Conservation (phyloP, 345 rosid genomes). For the Eucalyptus shirleyi region DNA sequence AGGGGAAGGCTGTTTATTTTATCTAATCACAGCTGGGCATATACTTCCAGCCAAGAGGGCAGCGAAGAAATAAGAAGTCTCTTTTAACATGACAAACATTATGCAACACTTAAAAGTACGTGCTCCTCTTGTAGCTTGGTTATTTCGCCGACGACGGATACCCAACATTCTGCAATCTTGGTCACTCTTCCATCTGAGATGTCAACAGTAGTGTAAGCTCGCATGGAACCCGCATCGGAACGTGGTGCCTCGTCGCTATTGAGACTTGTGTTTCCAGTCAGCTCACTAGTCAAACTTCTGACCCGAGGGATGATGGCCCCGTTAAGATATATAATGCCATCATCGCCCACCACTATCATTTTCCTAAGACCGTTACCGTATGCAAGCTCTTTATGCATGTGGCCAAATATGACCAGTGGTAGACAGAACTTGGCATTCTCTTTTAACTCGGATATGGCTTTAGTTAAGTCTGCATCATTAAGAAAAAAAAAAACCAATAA, state of each 20-base stretch:
- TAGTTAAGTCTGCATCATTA: slow-evolving; percentile 51
- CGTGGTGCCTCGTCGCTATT: neutral
- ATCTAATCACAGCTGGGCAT: neutral
- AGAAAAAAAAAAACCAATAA: neutral
- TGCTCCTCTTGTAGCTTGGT: slow-evolving; percentile 40
- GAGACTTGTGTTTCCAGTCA: neutral
- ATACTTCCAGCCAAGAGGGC: neutral
- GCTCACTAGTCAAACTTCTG: slow-evolving; percentile 1
- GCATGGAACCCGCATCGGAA: slow-evolving; percentile 17
- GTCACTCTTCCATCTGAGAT: slow-evolving; percentile 40
- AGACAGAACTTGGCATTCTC: slow-evolving; percentile 20
- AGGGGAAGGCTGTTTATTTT: neutral
- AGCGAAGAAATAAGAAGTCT: neutral
- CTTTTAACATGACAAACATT: neutral
- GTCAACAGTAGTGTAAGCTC: slow-evolving; percentile 67
- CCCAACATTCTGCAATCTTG: slow-evolving; percentile 68
- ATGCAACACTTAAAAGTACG: slow-evolving; percentile 11
- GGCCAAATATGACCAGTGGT: slow-evolving; percentile 74
- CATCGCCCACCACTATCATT: slow-evolving; percentile 48
- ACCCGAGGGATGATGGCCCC: slow-evolving; percentile 85
- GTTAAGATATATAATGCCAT: slow-evolving; percentile 50
- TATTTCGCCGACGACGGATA: slow-evolving; percentile 32
- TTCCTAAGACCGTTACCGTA: slow-evolving; percentile 47
- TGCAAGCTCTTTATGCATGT: slow-evolving; percentile 81
- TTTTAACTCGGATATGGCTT: slow-evolving; percentile 52